Conservation (phyloP, 2,329 filamentous ascomycete genomes). For the Epichloe sp. region DNA sequence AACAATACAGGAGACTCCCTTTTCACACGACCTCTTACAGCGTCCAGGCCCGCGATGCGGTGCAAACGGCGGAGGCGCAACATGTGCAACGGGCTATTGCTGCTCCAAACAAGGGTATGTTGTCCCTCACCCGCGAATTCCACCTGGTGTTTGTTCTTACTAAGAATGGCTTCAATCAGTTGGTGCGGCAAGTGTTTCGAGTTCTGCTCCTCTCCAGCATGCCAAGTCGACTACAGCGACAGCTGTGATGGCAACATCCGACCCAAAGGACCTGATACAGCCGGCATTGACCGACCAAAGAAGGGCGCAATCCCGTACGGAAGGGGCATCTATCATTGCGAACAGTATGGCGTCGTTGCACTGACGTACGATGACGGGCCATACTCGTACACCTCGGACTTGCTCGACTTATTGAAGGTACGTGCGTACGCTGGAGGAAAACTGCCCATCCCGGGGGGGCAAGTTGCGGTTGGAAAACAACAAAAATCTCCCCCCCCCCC, state of each 20-base stretch:
- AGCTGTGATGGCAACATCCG: slow-evolving; percentile 47
- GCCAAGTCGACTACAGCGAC: slow-evolving; percentile 46
- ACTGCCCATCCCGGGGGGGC: neutral
- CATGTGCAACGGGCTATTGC: slow-evolving; percentile 23
- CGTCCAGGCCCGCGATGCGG: slow-evolving; percentile 1
- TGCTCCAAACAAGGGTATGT: slow-evolving; percentile 30
- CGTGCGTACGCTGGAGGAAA: neutral
- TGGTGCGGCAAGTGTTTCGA: slow-evolving; percentile 41
- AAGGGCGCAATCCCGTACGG: slow-evolving; percentile 43
- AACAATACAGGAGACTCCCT: neutral
- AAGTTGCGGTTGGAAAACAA: neutral
- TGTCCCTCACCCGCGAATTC: neutral
- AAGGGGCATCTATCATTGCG: slow-evolving; percentile 31
- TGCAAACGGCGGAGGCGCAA: neutral
- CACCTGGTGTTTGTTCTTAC: neutral
- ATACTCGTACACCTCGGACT: slow-evolving; percentile 25
- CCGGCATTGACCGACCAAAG: slow-evolving; percentile 35
- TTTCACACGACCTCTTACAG: neutral
- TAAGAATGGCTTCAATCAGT: slow-evolving; percentile 14
- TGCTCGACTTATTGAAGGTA: slow-evolving; percentile 24
- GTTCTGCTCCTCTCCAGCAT: slow-evolving; percentile 49
- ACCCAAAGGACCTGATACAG: slow-evolving; percentile 38
- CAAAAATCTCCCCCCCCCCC: neutral
- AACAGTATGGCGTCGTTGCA: slow-evolving; percentile 23
- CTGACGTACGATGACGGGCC: slow-evolving; percentile 35